These are phyloP conservation scores for Ustilago nuda DNA, from an alignment of 1,284 basidiomycete genomes.

Conservation along the genomic window DNA sequence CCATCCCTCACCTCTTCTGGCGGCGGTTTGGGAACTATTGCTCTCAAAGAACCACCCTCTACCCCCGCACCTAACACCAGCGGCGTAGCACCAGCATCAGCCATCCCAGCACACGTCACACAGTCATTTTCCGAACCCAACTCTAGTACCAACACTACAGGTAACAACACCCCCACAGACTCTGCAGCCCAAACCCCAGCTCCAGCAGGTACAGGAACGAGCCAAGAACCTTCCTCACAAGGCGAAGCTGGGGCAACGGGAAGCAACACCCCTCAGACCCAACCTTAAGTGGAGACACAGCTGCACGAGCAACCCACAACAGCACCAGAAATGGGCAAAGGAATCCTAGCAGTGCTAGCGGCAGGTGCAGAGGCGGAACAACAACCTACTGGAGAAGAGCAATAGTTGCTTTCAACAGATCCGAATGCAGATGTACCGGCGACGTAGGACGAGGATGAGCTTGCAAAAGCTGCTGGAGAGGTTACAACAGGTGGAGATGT, in stretches of 20 bases:
- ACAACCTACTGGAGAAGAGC: constrained; percentile 13
- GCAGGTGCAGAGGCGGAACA: constrained; percentile 27
- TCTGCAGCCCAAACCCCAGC: constrained; percentile 25
- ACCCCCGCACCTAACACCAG: constrained; percentile 4
- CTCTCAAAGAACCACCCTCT: constrained; percentile 31
- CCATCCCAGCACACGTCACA: constrained; percentile 33
- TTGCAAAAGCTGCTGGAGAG: neutral
- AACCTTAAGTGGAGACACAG: constrained; percentile 41
- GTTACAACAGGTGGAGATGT: constrained; percentile 14
- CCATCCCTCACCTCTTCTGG: constrained; percentile 18
- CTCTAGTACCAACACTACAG: constrained; percentile 19
- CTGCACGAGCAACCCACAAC: constrained; percentile 30
- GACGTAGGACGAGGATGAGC: constrained; percentile 20
- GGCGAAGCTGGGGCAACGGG: constrained; percentile 17
- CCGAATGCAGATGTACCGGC: constrained; percentile 18
- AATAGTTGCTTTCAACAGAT: constrained; percentile 18
- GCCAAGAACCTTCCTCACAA: constrained; percentile 18
- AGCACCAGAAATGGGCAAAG: constrained; percentile 12
- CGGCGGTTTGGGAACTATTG: constrained; percentile 43
- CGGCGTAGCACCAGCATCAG: constrained; percentile 24
- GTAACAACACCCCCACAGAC: constrained; percentile 24
- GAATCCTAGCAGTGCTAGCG: constrained; percentile 27
- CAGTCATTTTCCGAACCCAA: constrained; percentile 24
- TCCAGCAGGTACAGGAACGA: neutral
- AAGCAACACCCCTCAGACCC: constrained; percentile 26